Conservation (phyloP, 352 stramenopile genomes). For the Globisporangium emineosum region DNA sequence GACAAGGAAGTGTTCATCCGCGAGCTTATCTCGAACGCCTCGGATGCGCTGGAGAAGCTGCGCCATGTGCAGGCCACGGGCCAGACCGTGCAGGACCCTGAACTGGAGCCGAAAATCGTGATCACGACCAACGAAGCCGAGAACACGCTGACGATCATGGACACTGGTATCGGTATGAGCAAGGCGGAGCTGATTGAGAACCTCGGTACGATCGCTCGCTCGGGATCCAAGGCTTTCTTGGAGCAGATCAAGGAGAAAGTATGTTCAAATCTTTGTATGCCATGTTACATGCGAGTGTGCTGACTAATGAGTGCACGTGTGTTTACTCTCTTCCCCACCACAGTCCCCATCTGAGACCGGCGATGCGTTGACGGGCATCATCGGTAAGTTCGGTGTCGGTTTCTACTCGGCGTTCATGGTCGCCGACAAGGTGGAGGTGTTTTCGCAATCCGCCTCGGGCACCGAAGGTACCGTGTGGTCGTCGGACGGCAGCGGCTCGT, state of each 20-base stretch:
- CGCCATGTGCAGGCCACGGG: conserved; percentile 90
- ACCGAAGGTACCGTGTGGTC: conserved; percentile 60
- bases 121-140: conserved; percentile 95
- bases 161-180: conserved; percentile 98
- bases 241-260: conserved; percentile 88
- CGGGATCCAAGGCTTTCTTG: conserved; percentile 96
- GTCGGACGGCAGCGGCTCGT: conserved; percentile 83
- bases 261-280: background rate
- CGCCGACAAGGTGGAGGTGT: conserved; percentile 94
- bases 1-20: conserved; percentile 99
- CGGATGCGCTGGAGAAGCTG: conserved; percentile 98
- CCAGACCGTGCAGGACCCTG: conserved; percentile 62
- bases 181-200: conserved; percentile 96
- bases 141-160: conserved; percentile 96
- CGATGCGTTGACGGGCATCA: conserved; percentile 91
- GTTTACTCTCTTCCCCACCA: background rate
- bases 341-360: conserved; percentile 50
- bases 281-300: background rate
- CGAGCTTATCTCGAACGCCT: conserved; percentile 99
- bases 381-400: conserved; percentile 99
- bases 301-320: background rate
- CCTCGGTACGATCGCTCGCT: conserved; percentile 98
- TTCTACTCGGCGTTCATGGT: conserved; percentile 99
- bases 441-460: conserved; percentile 72
- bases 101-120: conserved; percentile 94